A percentile compares a stretch with the other conserved stretches of the same genome.
Conservation (phyloP, 1,284 basidiomycete species). For the Filobasidium uniguttulatum region DNA sequence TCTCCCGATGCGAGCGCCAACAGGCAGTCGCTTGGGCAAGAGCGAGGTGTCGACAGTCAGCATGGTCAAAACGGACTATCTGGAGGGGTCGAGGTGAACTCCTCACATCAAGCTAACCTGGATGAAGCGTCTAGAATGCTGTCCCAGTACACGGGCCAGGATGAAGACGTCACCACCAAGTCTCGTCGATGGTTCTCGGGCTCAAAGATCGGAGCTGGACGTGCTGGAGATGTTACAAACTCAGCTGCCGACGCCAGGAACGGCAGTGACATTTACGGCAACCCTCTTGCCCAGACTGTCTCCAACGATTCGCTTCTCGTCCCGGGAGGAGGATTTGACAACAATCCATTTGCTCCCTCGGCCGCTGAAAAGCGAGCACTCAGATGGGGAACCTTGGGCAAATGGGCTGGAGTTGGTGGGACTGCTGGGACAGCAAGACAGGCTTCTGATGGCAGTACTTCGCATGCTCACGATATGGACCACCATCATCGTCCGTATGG, state of each 20-base stretch:
- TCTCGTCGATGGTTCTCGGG: constrained; percentile 28
- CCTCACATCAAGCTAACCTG: too few species aligned
- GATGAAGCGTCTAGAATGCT: constrained; percentile 1
- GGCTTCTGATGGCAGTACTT: background rate
- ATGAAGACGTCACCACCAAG: background rate
- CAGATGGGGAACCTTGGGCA: constrained; percentile 29
- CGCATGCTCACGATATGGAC: too few species aligned
- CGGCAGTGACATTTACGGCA: constrained; percentile 4
- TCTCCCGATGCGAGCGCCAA: constrained; percentile 4
- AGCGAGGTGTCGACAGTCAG: too few species aligned
- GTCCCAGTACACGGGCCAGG: background rate
- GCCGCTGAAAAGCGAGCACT: constrained; percentile 32
- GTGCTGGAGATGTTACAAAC: background rate
- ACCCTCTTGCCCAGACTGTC: constrained; percentile 16
- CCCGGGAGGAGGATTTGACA: constrained; percentile 17
- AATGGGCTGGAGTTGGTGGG: constrained; percentile 7
- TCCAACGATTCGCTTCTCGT: constrained; percentile 28
- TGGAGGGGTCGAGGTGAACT: too few species aligned
- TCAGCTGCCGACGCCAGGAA: background rate
- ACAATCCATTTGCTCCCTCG: constrained; percentile 30
- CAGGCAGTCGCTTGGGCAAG: too few species aligned
- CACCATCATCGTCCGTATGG: too few species aligned
- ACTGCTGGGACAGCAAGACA: background rate
- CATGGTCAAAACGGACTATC: too few species aligned
- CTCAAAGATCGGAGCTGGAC: constrained; percentile 11